A percentile compares a stretch with the other conserved stretches of the same genome.
Evolutionary conservation across 441 rosid genomes (phyloP).

Genomic region (Populus hybrid): DNA sequence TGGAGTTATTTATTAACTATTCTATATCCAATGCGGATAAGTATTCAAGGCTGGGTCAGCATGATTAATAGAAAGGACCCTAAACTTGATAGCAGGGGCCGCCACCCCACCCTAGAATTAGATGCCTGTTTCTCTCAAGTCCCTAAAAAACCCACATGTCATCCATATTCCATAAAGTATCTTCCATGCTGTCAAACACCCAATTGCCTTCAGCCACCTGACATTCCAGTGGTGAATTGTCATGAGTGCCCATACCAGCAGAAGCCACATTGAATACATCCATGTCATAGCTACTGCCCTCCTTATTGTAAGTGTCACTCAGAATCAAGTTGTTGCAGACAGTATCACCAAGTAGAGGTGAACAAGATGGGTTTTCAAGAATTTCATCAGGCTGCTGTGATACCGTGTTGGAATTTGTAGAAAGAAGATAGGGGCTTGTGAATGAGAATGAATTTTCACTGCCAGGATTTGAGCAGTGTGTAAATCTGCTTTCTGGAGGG

Average conservation of each 20-base stretch:
- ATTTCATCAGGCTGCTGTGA: slow-evolving; percentile 15
- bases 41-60: slow-evolving; percentile 12
- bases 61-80: slow-evolving; percentile 8
- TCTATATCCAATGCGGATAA: background rate
- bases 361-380: too few relatives aligned
- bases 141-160: slow-evolving; percentile 40
- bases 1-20: background rate
- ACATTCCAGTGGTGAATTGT: slow-evolving; percentile 18
- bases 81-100: background rate
- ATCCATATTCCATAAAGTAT: slow-evolving; percentile 43
- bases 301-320: slow-evolving; percentile 10
- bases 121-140: slow-evolving; percentile 12
- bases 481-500: background rate
- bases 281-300: slow-evolving; percentile 29
- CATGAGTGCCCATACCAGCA: slow-evolving; percentile 24
- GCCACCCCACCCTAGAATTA: slow-evolving; percentile 11
- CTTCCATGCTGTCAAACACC: slow-evolving; percentile 28
- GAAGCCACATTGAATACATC: slow-evolving; percentile 30
- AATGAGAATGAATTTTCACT: slow-evolving; percentile 16
- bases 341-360: background rate
- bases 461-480: background rate
- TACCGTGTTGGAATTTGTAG: slow-evolving; percentile 23
- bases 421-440: slow-evolving; percentile 13
- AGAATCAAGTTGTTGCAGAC: slow-evolving; percentile 11
- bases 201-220: slow-evolving; percentile 26